Base-by-base conservation (phyloP, 1,284 basidiomycete genomes). In the Trichosporon coremiiforme region DNA sequence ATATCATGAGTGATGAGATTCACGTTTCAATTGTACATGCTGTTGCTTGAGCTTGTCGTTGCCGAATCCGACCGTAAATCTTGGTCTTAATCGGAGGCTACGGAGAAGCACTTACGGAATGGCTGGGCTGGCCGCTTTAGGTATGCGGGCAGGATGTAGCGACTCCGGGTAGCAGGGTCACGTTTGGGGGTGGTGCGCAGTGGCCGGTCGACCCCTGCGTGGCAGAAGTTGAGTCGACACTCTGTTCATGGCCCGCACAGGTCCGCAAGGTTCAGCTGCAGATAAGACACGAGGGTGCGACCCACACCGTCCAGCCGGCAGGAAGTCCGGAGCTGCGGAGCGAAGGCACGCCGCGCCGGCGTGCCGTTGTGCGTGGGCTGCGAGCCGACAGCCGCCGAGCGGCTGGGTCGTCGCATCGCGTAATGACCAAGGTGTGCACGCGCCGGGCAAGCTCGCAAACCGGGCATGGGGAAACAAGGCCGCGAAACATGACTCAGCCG, bases 1-100 rank as follows among this genome's bases (percentile, higher is more conserved):
- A 53, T 62, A 62, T 62, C n/a, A 62, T 62, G 57, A 62, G 57
- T 62, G 57, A 62, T 62, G 57, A 62, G 31, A 60, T 33, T 33
- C 15, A n/a, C 29, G 31, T 62, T 33, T 62, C 57, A 33, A 35
- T n/a, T 62, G 57, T 62, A 62, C 57, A 62, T 62, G 15, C 57
- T 33, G 25, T 25, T 25, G 25, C 25, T 25, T 25, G 25, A 25
- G 25, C 25, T 25, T 25, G 25, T 25, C 25, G 25, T 25, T 25
- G 25, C 25, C 25, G 25, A 25, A 25, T 25, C 25, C 25, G 25
- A 25, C 25, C 25, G 25, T 25, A 25, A 25, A 25, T 25, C 25
- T 25, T 25, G 25, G 25, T 25, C 41, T n/a, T n/a, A 15, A 17
- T n/a, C 10, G 12, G 15, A n/a, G 4, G 41, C 10, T 2, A 17